A percentile compares a stretch with the other conserved stretches of the same genome.
phyloP scores from a whole-genome alignment of 345 rosid species.

The Acer yangbiense region DNA sequence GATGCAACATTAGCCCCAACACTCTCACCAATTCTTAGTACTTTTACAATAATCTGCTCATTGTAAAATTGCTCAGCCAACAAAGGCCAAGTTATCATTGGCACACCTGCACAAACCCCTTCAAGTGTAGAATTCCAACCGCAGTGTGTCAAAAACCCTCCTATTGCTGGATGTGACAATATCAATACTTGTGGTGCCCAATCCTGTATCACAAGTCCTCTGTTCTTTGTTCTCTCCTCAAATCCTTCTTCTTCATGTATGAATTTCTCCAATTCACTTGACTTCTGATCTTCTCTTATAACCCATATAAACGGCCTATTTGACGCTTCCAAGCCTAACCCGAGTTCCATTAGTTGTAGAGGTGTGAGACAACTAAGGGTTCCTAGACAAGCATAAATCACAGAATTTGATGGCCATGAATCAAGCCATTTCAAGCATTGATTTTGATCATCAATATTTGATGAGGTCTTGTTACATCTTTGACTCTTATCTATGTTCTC shows the following conservation, averaged over 20 bases:
- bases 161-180: slow-evolving; percentile 8
- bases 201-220: not conserved
- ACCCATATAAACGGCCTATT: slow-evolving; percentile 13
- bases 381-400: slow-evolving; percentile 14
- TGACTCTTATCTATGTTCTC: not conserved
- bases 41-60: not conserved
- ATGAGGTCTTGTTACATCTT: not conserved
- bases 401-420: slow-evolving; percentile 1
- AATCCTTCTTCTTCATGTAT: not conserved
- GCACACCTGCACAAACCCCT: slow-evolving; percentile 4
- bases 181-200: slow-evolving; percentile 15
- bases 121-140: slow-evolving; percentile 13
- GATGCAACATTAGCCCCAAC: not conserved
- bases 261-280: not conserved
- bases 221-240: not conserved
- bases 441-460: not conserved
- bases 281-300: not conserved
- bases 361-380: not conserved
- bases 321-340: slow-evolving; percentile 9
- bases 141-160: slow-evolving; percentile 5
- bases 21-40: slow-evolving; percentile 1
- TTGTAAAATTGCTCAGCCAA: slow-evolving; percentile 10
- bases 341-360: slow-evolving; percentile 5
- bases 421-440: slow-evolving; percentile 18
- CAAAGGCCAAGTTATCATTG: slow-evolving; percentile 12